Evolutionary conservation across 2,329 filamentous ascomycete genomes (phyloP).

Genomic region (Claviceps pazoutovae): DNA sequence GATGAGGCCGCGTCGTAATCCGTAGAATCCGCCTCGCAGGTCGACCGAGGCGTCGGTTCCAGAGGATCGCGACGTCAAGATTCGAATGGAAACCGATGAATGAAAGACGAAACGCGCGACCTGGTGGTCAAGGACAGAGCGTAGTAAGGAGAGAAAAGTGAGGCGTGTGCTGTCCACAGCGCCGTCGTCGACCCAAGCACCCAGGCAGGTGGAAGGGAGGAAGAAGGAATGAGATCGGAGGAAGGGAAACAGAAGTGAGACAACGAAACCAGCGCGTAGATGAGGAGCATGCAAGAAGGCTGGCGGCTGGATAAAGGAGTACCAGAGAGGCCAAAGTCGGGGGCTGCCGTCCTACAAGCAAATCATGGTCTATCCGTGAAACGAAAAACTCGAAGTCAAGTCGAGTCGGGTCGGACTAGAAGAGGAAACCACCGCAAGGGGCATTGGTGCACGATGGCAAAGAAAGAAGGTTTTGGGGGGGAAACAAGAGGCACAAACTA

Average conservation of each 20-base stretch:
- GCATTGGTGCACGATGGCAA: neutral
- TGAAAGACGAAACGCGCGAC: neutral
- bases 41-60: no score
- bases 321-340: neutral
- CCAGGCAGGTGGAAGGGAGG: constrained; percentile 10
- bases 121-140: constrained; percentile 8
- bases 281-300: constrained; percentile 9
- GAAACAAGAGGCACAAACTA: neutral
- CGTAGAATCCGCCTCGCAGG: neutral
- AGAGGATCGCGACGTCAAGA: constrained; percentile 1
- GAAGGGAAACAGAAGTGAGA: constrained; percentile 8
- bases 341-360: constrained; percentile 3
- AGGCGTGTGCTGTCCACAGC: constrained; percentile 7
- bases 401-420: neutral
- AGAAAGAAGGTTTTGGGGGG: neutral
- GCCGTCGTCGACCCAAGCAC: constrained; percentile 8
- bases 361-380: constrained; percentile 1
- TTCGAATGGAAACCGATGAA: neutral
- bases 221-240: constrained; percentile 14
- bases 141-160: constrained; percentile 1
- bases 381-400: neutral
- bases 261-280: constrained; percentile 10
- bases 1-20: constrained; percentile 3
- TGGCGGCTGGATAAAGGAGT: constrained; percentile 3
- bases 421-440: neutral